Evolutionary conservation across 78 protist species (phyloP), one percentile per base, ranked within the genome.

Genomic region (Dictyostelium brefeldianum): DNA sequence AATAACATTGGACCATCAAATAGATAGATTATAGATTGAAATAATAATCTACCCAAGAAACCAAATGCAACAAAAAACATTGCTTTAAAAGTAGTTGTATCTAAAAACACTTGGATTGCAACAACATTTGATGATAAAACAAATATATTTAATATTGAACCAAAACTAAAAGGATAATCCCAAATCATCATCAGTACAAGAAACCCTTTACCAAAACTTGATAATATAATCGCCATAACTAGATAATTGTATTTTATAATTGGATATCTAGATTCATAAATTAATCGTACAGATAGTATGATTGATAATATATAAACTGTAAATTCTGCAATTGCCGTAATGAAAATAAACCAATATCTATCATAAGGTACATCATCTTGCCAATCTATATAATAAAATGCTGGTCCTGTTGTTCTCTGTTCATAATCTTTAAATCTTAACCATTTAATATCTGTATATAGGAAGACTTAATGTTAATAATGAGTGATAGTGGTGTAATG

Each of bases 121-220:
- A 90, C 82, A 14, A 90, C 82, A 43, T 90, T 90, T 4, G 95
- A 90, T 2, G 95, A 77, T 36, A 82, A 50, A 53, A 90, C 89
- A 41, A 90, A 90, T 20, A 90, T 22, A 80, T 71, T 78, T 74
- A 90, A 75, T 22, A 90, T 81, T 1, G 83, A 43, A 51, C 80
- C 74, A 59, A 90, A 90, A 70, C 91, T 81, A 46, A 90, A 82
- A 59, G 85, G 95, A 64, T 90, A 90, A n/a, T 80, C 89, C 95
- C 95, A 90, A 67, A 90, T 80, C 81, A 90, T 90, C 91, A 81
- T 90, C 54, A 90, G 51, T 22, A 90, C 69, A 5, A 90, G 36
- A 75, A 90, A 90, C n/a, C 95, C 95, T 80, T 90, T 90, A 15
- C 95, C 95, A 78, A 90, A 90, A 71, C 95, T 90, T 48, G 91